Conservation (phyloP, 805 yeast species). For the Wickerhamomyces xylosicus region DNA sequence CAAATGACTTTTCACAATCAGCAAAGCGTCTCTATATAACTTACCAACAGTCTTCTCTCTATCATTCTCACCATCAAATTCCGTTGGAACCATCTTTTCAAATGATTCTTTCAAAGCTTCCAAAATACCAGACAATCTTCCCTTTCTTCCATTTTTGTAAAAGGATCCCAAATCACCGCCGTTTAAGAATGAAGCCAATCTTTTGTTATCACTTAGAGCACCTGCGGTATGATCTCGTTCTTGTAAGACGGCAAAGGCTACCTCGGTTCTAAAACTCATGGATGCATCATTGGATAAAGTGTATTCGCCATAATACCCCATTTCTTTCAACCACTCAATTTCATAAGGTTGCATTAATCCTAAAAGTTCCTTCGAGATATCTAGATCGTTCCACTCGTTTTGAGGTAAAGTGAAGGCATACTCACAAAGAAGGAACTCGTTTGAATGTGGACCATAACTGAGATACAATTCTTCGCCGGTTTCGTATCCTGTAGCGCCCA, state of each 20-base stretch:
- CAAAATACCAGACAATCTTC: not conserved
- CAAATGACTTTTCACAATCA: not conserved
- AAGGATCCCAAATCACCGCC: not conserved
- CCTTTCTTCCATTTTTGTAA: not conserved
- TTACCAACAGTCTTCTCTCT: not conserved
- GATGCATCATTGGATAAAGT: slow-evolving; percentile 38
- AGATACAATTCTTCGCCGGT: slow-evolving; percentile 50
- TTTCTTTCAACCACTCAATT: slow-evolving; percentile 32
- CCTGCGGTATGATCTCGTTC: slow-evolving; percentile 12
- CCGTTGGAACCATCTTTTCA: not conserved
- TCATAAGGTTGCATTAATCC: slow-evolving; percentile 28
- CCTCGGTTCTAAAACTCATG: slow-evolving; percentile 62
- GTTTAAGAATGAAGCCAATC: not conserved
- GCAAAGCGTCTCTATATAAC: not conserved
- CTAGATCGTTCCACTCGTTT: slow-evolving; percentile 65
- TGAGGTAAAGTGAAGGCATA: slow-evolving; percentile 64
- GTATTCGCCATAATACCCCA: slow-evolving; percentile 65
- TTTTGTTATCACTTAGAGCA: not conserved
- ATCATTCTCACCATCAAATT: not conserved
- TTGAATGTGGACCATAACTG: slow-evolving; percentile 83
- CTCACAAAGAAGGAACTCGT: slow-evolving; percentile 72
- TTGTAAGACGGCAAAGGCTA: slow-evolving; percentile 58
- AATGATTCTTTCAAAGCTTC: not conserved
- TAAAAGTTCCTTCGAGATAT: slow-evolving; percentile 38
- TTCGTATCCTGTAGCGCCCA: slow-evolving; percentile 22